Percentiles rank a stretch among this genome's conserved stretches.
These are phyloP conservation scores for Labyrinthula sp. DNA, from an alignment of 352 stramenopile species.

Conservation along the genomic window DNA sequence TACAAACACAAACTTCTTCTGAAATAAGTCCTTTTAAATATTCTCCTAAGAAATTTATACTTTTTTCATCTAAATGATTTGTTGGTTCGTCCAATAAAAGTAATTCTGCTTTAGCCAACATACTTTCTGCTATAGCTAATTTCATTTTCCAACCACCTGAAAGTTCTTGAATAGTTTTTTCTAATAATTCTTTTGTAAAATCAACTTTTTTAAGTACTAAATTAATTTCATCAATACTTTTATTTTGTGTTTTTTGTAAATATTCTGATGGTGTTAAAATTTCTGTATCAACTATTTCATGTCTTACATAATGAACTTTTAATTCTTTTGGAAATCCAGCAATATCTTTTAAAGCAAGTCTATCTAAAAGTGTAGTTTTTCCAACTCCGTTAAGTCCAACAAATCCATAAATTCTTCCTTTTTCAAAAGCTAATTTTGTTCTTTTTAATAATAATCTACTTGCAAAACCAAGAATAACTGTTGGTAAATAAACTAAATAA, in stretches of 20 bases:
- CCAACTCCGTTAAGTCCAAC: slow-evolving; percentile 89
- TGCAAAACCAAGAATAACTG: slow-evolving; percentile 93
- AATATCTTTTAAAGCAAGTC: slow-evolving; percentile 76
- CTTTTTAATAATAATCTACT: slow-evolving; percentile 97
- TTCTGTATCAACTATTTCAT: slow-evolving; percentile 60
- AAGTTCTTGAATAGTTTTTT: slow-evolving; percentile 70
- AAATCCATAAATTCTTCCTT: slow-evolving; percentile 81
- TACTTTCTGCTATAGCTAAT: slow-evolving; percentile 46
- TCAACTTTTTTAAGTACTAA: slow-evolving; percentile 13
- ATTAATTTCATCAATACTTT: slow-evolving; percentile 12
- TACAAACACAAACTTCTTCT: slow-evolving; percentile 66
- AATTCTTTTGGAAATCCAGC: slow-evolving; percentile 83
- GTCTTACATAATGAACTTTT: slow-evolving; percentile 96
- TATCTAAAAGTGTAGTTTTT: slow-evolving; percentile 90
- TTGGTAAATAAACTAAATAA: slow-evolving; percentile 28
- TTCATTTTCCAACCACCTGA: slow-evolving; percentile 70
- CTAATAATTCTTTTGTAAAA: slow-evolving; percentile 29
- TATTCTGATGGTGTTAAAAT: slow-evolving; percentile 15
- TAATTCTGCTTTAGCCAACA: slow-evolving; percentile 47
- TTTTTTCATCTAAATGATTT: slow-evolving; percentile 73
- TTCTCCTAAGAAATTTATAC: slow-evolving; percentile 84
- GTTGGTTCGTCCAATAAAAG: slow-evolving; percentile 55
- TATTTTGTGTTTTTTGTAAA: slow-evolving; percentile 14
- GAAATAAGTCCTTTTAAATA: slow-evolving; percentile 84
- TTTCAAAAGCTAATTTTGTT: slow-evolving; percentile 79